Evolutionary conservation across 176 grass and related monocot genomes (phyloP), one percentile per base, ranked within the genome.

Genomic region (Zoysia pacifica): DNA sequence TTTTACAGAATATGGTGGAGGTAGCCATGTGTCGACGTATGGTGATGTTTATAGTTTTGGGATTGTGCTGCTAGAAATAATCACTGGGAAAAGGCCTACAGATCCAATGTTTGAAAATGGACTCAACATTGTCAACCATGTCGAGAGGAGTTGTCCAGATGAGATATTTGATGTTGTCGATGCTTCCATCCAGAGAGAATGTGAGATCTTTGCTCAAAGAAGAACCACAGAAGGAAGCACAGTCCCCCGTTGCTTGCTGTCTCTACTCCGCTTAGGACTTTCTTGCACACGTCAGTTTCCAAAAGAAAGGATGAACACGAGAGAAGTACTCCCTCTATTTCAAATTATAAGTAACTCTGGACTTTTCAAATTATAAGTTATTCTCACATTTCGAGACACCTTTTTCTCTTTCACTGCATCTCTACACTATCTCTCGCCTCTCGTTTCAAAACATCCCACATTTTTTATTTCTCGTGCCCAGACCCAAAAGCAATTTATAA

Each of bases 21-120:
- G 48, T 2, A 2, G 48, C 9, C 48, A 50, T 11, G 48, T 8
- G 12, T 11, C 48, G 3, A 62, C 60, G 1, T 42, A 5, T n/a
- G 65, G 65, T 5, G 14, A 67, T 67, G 65, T 48, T 11, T 69
- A 70, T 12, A 69, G 67, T 69, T 48, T 69, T n/a, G 67, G 67
- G 46, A 48, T 48, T 5, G 44, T 69, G 0, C 18, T 69, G 47
- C 14, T 48, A 0, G 67, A 50, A 6, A 69, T 69, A 43, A 6
- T 69, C 3, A 69, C 4, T 9, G 9, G 67, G 9, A 69, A 48
- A 69, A 69, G 67, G 11, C 44, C 67, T 19, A 69, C 28, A 28
- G 28, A 28, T 28, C 28, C 28, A 28, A 28, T 28, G 28, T 28
- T 28, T 28, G 28, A 28, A 28, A 28, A 28, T 28, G 28, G 28